Conservation (phyloP, 176 grass and related monocot genomes). For the Cymbopogon citratus region DNA sequence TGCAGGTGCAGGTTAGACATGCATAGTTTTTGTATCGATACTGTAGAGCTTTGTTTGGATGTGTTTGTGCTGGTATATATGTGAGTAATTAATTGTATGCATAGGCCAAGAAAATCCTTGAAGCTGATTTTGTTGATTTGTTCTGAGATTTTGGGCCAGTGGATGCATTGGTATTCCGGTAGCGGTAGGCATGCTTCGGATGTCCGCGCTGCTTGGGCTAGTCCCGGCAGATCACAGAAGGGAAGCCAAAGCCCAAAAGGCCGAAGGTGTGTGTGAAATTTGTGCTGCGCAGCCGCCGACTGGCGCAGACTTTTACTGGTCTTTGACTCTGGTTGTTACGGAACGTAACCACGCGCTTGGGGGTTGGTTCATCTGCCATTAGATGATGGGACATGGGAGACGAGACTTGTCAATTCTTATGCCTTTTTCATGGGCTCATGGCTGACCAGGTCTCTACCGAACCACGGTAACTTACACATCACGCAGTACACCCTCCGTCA, state of each 20-base stretch:
- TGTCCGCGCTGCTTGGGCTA: too few relatives aligned
- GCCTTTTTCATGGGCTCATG: not conserved
- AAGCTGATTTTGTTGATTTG: not conserved
- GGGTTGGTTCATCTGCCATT: constrained; percentile 2
- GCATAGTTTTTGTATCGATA: not conserved
- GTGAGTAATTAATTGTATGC: not conserved
- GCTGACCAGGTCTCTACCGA: constrained; percentile 11
- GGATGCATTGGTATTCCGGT: not conserved
- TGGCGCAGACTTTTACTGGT: not conserved
- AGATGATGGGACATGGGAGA: not conserved
- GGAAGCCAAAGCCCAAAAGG: not conserved
- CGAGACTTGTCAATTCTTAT: not conserved
- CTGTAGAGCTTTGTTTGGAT: not conserved
- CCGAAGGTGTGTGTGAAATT: not conserved
- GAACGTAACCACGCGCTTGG: not conserved
- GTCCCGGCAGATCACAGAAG: too few relatives aligned
- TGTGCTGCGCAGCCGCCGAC: not conserved
- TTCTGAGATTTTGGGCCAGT: not conserved
- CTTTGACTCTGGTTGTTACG: not conserved
- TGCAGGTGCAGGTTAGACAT: not conserved
- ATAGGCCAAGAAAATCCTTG: not conserved
- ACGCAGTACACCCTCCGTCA: not conserved
- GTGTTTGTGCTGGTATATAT: constrained; percentile 16
- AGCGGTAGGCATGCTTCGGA: too few relatives aligned
- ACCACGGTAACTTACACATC: not conserved